Percentiles rank a stretch among this genome's conserved stretches.
Conservation (phyloP, 139 green algal species). For the Chlorella sp. region DNA sequence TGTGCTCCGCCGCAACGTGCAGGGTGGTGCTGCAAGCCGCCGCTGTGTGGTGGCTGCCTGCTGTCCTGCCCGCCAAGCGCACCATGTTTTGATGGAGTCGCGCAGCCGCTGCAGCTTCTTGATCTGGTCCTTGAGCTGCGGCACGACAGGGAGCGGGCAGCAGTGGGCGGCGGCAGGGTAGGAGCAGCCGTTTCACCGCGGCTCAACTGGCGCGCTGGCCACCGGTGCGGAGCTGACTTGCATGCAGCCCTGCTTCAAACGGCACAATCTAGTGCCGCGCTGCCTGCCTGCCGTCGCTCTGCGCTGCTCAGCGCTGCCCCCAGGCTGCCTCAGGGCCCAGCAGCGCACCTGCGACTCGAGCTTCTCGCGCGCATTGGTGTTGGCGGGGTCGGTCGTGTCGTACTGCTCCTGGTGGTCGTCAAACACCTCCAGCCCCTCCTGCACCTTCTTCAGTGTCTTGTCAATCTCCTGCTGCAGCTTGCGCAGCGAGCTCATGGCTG, state of each 20-base stretch:
- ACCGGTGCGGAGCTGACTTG: no score
- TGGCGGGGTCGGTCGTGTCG: slow-evolving; percentile 84
- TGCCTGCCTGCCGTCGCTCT: no score
- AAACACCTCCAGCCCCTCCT: slow-evolving; percentile 96
- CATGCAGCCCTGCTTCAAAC: no score
- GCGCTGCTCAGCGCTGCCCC: no score
- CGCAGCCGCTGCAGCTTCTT: slow-evolving; percentile 99
- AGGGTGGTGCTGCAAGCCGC: not conserved
- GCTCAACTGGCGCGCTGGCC: no score
- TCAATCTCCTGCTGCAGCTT: slow-evolving; percentile 97
- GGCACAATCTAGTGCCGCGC: no score
- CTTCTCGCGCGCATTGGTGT: slow-evolving; percentile 94
- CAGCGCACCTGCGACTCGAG: slow-evolving; percentile 84
- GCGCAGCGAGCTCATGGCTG: slow-evolving; percentile 80
- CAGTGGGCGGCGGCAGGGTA: no score
- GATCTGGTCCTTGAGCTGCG: slow-evolving; percentile 97
- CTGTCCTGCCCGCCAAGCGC: not conserved
- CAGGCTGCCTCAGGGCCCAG: no score
- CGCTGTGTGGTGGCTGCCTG: not conserved
- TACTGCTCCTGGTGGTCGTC: slow-evolving; percentile 97
- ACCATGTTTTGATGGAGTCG: slow-evolving; percentile 99
- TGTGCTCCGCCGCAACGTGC: not conserved
- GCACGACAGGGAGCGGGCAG: not conserved
- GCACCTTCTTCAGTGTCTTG: slow-evolving; percentile 92
- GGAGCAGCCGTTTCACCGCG: no score